These are phyloP conservation scores for Patellaria atrata DNA, from an alignment of 495 filamentous ascomycete genomes.

Conservation along the genomic window DNA sequence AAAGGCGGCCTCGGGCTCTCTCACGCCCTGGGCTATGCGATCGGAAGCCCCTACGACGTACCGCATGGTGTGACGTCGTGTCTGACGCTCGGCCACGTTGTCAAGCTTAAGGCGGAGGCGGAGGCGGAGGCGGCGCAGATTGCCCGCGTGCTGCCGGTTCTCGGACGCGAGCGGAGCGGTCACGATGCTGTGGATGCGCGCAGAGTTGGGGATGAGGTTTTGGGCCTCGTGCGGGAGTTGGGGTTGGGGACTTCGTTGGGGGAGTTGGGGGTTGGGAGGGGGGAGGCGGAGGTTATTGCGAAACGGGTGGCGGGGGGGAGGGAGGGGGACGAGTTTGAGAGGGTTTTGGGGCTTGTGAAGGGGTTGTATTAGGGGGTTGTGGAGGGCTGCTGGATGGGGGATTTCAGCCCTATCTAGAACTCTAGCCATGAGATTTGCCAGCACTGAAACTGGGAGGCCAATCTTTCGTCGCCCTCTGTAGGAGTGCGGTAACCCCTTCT, in stretches of 20 bases:
- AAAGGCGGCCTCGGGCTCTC: slow-evolving; percentile 32
- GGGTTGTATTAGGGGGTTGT: slow-evolving; percentile 19
- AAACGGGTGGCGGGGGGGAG: slow-evolving; percentile 24
- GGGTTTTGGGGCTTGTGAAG: slow-evolving; percentile 24
- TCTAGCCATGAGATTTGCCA: too few species aligned
- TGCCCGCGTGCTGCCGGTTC: slow-evolving; percentile 27
- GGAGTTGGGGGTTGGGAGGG: slow-evolving; percentile 25
- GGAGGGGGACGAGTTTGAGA: slow-evolving; percentile 23
- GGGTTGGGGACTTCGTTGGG: slow-evolving; percentile 24
- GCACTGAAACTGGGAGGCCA: too few species aligned
- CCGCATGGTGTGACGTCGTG: slow-evolving; percentile 38
- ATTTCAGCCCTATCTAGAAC: too few species aligned
- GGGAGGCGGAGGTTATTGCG: slow-evolving; percentile 24
- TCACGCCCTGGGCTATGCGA: slow-evolving; percentile 34
- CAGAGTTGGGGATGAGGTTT: slow-evolving; percentile 25
- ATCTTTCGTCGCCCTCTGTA: too few species aligned
- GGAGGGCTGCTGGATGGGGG: too few species aligned
- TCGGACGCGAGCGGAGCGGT: slow-evolving; percentile 25
- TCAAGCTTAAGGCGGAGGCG: slow-evolving; percentile 30
- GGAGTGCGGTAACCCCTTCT: too few species aligned
- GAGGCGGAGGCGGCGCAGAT: slow-evolving; percentile 30
- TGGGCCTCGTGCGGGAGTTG: slow-evolving; percentile 25
- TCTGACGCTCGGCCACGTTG: slow-evolving; percentile 32
- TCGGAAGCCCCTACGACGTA: slow-evolving; percentile 36
- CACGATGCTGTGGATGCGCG: slow-evolving; percentile 26